phyloP scores from a whole-genome alignment of 2,329 filamentous ascomycete genomes.

The Colletotrichum incanum region DNA sequence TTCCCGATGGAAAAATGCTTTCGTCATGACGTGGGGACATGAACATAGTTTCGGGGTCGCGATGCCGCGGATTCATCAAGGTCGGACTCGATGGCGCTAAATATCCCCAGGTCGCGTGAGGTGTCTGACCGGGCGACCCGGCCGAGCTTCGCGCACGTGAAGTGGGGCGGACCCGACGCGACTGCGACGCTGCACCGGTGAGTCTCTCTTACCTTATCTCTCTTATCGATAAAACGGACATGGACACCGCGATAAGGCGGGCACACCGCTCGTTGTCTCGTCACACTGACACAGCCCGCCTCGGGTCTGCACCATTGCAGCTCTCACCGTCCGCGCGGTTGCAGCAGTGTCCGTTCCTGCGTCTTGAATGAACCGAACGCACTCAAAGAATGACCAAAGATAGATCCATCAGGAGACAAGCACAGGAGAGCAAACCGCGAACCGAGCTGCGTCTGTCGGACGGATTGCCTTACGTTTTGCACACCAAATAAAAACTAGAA shows the following conservation, averaged over 20 bases:
- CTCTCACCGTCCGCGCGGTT: not conserved
- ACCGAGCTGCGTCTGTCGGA: not conserved
- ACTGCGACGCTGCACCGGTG: not conserved
- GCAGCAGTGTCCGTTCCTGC: constrained; percentile 5
- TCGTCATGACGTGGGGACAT: not conserved
- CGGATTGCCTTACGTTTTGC: no score
- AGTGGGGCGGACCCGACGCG: constrained; percentile 10
- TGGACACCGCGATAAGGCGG: not conserved
- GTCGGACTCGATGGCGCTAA: not conserved
- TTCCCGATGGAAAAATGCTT: not conserved
- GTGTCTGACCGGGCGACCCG: constrained; percentile 17
- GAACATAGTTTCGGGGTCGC: not conserved
- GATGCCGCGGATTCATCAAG: not conserved
- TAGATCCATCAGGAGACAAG: not conserved
- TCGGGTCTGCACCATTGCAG: no score
- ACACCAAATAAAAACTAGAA: not conserved
- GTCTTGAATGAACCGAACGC: not conserved
- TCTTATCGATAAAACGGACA: constrained; percentile 5
- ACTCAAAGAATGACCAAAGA: not conserved
- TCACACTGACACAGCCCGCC: not conserved
- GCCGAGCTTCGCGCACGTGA: constrained; percentile 20
- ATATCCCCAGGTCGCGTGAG: constrained; percentile 34
- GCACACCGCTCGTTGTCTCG: not conserved
- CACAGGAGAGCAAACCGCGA: no score
- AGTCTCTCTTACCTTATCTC: not conserved